These are phyloP conservation scores for Trypanosoma rangeli DNA, from an alignment of 208 protist species.

Conservation along the genomic window DNA sequence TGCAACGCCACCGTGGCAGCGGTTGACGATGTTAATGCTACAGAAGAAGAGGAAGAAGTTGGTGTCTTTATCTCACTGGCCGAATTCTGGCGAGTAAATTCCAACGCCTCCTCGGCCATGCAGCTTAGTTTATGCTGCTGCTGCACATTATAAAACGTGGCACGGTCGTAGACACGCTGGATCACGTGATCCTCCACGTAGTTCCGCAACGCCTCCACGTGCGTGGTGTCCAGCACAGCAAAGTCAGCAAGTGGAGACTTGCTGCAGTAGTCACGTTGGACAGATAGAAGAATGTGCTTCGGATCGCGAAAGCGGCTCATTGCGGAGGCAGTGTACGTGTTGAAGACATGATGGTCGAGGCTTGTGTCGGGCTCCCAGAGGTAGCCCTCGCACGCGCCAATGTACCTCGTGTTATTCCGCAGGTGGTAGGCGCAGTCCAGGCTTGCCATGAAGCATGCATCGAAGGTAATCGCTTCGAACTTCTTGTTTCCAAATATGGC, in stretches of 20 bases:
- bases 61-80: slow-evolving; percentile 35
- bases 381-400: slow-evolving; percentile 84
- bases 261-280: slow-evolving; percentile 76
- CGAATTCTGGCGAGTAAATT: slow-evolving; percentile 32
- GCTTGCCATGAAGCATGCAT: slow-evolving; percentile 90
- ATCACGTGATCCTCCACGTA: slow-evolving; percentile 74
- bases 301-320: slow-evolving; percentile 76
- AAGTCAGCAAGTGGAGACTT: slow-evolving; percentile 73
- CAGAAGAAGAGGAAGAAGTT: neutral
- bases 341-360: slow-evolving; percentile 82
- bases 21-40: slow-evolving; percentile 10
- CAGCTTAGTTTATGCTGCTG: slow-evolving; percentile 56
- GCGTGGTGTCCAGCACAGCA: slow-evolving; percentile 69
- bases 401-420: slow-evolving; percentile 79
- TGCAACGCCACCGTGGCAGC: slow-evolving; percentile 30
- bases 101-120: slow-evolving; percentile 46
- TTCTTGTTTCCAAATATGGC: slow-evolving; percentile 47
- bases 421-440: slow-evolving; percentile 84
- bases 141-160: slow-evolving; percentile 61
- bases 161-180: slow-evolving; percentile 73
- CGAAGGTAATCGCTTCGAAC: slow-evolving; percentile 86
- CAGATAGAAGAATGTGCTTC: slow-evolving; percentile 49
- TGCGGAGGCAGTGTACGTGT: slow-evolving; percentile 68
- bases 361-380: slow-evolving; percentile 82
- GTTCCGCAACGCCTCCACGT: slow-evolving; percentile 52